These are phyloP conservation scores for Lactarius akahatsu DNA, from an alignment of 768 basidiomycete species.

Conservation along the genomic window DNA sequence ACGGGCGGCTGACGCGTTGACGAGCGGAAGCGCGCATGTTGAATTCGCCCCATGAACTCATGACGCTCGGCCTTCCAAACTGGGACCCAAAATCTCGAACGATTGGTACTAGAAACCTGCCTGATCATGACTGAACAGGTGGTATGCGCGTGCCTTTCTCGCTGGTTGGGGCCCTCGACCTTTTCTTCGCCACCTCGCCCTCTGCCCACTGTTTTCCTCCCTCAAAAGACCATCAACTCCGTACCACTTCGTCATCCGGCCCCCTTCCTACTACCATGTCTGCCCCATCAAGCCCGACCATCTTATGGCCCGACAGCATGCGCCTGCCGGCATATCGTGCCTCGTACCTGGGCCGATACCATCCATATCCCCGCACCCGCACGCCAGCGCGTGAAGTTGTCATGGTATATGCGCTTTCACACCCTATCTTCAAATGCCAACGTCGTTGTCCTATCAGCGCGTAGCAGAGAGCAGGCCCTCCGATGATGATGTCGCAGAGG, in stretches of 20 bases:
- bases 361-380: slow-evolving; percentile 26
- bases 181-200: slow-evolving; percentile 3
- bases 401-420: slow-evolving; percentile 4
- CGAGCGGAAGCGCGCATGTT: slow-evolving; percentile 17
- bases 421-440: neutral
- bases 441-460: neutral
- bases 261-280: slow-evolving; percentile 11
- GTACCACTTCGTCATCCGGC: slow-evolving; percentile 6
- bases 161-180: neutral
- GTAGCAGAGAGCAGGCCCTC: slow-evolving; percentile 7
- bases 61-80: slow-evolving; percentile 14
- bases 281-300: slow-evolving; percentile 3
- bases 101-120: slow-evolving; percentile 1
- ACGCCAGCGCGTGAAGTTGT: slow-evolving; percentile 19
- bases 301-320: slow-evolving; percentile 15
- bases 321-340: slow-evolving; percentile 26
- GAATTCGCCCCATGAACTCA: slow-evolving; percentile 15
- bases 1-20: neutral
- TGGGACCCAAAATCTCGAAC: slow-evolving; percentile 9
- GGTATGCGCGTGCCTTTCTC: slow-evolving; percentile 12
- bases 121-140: slow-evolving; percentile 8
- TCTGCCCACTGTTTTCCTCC: slow-evolving; percentile 9
- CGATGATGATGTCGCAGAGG: slow-evolving; percentile 1
- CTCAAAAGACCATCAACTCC: neutral
- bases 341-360: slow-evolving; percentile 25